Base-by-base conservation (phyloP, 306 rosid genomes). In the Quercus aquifolioides region DNA sequence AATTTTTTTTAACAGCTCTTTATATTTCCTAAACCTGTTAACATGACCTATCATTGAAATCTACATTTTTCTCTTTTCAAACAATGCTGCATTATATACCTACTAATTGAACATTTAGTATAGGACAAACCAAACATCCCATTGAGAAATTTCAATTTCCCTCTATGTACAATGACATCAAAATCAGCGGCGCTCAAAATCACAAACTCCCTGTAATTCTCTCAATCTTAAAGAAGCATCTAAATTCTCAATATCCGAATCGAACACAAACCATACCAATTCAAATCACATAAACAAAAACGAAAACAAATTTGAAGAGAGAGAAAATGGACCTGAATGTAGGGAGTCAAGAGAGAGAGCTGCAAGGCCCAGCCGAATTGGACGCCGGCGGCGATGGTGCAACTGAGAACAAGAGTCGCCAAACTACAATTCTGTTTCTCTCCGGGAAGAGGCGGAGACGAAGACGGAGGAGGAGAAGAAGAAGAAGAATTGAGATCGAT, bases 331-430 rank as follows among this genome's bases (percentile, higher is more conserved):
- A 95, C 99, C 98, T 95, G 99, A 78, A 93, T 84, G 74, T 95
- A 95, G 2, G 99, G 99, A 71, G 98, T 95, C 59, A 95, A 80
- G 30, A 93, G 97, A 67, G 99, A 95, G 63, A 94, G 99, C 81
- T 94, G 99, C 84, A 94, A 85, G 68, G 99, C 99, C 99, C 99
- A 94, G n/a, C 99, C 99, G 51, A 94, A 94, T 74, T 94, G 99
- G 68, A 94, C 99, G 2, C 99, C 99, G 23, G 98, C 99, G 59
- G 99, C 99, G 52, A 95, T 88, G 74, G 96, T 93, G 82, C 99
- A 95, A 71, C 96, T 91, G 68, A 95, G 98, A 84, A 95, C 80
- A 20, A 95, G 87, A 56, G 79, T 74, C 46, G 82, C 28, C 77
- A 91, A 58, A 68, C 89, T 85, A 19, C 46, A 41, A 8, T 31